These are phyloP conservation scores for Malassezia pachydermatis DNA, from an alignment of 1,284 basidiomycete genomes.

Conservation along the genomic window DNA sequence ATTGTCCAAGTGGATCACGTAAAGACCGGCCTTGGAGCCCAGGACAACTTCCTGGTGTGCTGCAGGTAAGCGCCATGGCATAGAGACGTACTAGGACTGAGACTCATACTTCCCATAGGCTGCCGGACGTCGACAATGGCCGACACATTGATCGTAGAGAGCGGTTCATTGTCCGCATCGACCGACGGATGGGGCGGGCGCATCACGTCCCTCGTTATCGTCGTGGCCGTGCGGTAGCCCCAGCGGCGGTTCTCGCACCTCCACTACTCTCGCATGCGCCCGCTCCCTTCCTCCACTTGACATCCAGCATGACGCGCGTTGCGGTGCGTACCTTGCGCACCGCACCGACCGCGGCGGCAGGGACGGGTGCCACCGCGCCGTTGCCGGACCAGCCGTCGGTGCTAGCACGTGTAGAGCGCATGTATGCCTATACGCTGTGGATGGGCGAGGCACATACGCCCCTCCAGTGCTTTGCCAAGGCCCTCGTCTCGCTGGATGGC, in stretches of 20 bases:
- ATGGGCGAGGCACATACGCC: conserved; percentile 18
- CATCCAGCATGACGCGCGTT: too few species aligned
- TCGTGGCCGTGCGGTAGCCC: too few species aligned
- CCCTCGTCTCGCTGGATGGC: conserved; percentile 1
- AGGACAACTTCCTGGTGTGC: conserved; percentile 45
- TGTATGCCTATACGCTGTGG: conserved; percentile 7
- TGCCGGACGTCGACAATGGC: conserved; percentile 20
- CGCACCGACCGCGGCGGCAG: too few species aligned
- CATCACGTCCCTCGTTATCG: too few species aligned
- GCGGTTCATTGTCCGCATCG: too few species aligned
- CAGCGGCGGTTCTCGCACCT: too few species aligned
- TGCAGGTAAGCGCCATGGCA: not conserved
- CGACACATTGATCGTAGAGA: conserved; percentile 7
- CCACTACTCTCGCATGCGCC: not conserved
- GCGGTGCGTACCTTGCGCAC: too few species aligned
- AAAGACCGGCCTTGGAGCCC: conserved; percentile 69
- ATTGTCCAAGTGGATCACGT: conserved; percentile 84
- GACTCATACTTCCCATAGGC: conserved; percentile 46
- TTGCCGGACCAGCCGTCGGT: too few species aligned
- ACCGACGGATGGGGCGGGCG: too few species aligned
- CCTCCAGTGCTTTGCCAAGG: not conserved
- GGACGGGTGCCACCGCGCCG: too few species aligned
- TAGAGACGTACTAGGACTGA: conserved; percentile 32
- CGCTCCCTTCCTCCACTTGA: too few species aligned
- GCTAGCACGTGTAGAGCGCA: too few species aligned